Conservation (phyloP, 305 asterid genomes). For the Fraxinus albicans region DNA sequence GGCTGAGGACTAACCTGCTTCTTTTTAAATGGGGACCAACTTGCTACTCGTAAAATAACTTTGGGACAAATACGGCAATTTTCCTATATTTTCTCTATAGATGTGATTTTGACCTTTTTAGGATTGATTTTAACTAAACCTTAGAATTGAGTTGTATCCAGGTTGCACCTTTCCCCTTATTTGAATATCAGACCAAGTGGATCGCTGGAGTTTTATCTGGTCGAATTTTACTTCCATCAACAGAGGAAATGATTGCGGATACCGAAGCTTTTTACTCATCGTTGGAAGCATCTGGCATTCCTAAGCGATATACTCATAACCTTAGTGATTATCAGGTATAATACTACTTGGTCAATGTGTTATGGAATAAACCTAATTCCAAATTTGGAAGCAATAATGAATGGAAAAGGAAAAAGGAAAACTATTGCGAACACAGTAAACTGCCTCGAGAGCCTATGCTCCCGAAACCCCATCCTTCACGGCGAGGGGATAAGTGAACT, state of each 20-base stretch:
- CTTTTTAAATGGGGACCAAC: neutral
- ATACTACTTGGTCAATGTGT: neutral
- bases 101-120: neutral
- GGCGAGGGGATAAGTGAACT: neutral
- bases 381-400: neutral
- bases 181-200: constrained; percentile 86
- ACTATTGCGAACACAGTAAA: neutral
- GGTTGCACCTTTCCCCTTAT: constrained; percentile 82
- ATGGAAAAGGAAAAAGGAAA: neutral
- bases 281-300: constrained; percentile 52
- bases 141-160: constrained; percentile 23
- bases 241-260: constrained; percentile 66
- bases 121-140: neutral
- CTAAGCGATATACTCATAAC: constrained; percentile 73
- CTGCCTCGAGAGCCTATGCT: neutral
- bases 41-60: neutral
- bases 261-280: constrained; percentile 64
- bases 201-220: constrained; percentile 81
- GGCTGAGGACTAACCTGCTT: neutral
- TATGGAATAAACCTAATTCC: neutral
- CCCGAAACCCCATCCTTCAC: neutral
- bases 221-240: constrained; percentile 59
- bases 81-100: neutral
- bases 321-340: constrained; percentile 66
- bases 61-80: neutral